A percentile compares a stretch with the other conserved stretches of the same genome.
Evolutionary conservation across 108 stramenopile genomes (phyloP).

Genomic region (Fragilaria radians): DNA sequence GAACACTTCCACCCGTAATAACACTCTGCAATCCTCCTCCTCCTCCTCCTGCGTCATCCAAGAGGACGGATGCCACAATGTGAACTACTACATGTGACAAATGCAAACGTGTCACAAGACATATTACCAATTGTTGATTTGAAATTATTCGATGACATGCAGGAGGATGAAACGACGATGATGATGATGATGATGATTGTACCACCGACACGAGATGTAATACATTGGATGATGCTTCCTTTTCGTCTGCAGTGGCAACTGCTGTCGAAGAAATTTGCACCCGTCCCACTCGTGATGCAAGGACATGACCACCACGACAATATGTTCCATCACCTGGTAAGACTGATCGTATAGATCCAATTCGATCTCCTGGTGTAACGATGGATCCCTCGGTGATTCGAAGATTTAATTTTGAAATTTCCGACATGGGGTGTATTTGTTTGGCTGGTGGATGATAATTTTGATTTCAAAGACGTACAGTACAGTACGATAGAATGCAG

Average conservation of each 20-base stretch:
- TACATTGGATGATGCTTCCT: neutral
- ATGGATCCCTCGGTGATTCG: conserved; percentile 40
- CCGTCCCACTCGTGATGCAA: conserved; percentile 46
- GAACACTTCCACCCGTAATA: neutral
- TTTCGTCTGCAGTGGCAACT: conserved; percentile 3
- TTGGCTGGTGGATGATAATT: too few relatives aligned
- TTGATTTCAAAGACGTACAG: too few relatives aligned
- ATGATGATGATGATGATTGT: conserved; percentile 1
- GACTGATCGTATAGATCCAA: conserved; percentile 38
- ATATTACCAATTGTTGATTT: conserved; percentile 61
- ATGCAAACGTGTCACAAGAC: conserved; percentile 48
- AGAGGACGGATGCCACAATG: conserved; percentile 41
- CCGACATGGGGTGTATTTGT: too few relatives aligned
- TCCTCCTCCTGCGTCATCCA: too few relatives aligned
- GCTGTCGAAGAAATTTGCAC: conserved; percentile 10
- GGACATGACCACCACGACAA: conserved; percentile 48
- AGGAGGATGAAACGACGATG: conserved; percentile 9
- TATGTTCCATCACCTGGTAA: conserved; percentile 60
- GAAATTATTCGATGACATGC: conserved; percentile 17
- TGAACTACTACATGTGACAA: conserved; percentile 59
- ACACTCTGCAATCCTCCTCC: conserved; percentile 10
- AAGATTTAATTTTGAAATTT: too few relatives aligned
- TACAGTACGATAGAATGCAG: too few relatives aligned
- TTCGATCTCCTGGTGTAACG: conserved; percentile 72
- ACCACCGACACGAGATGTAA: conserved; percentile 6